phyloP scores from a whole-genome alignment of 441 rosid species.

The Biscutella laevigata region DNA sequence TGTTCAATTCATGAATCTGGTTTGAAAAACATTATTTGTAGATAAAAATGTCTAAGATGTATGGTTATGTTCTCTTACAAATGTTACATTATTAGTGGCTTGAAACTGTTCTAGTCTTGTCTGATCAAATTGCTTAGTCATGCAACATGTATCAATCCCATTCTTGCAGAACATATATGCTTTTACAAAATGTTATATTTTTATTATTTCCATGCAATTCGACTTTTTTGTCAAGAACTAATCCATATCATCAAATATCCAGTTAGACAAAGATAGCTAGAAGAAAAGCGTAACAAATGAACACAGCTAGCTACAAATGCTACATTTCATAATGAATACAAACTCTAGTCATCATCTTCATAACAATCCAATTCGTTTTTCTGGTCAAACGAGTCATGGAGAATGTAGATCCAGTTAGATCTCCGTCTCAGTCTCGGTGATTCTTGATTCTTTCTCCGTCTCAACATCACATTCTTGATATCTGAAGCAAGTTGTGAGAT shows the following conservation, averaged over 20 bases:
- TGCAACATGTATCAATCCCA: background rate
- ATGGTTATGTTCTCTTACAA: slow-evolving; percentile 14
- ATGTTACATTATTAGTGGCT: slow-evolving; percentile 22
- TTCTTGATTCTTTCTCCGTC: slow-evolving; percentile 15
- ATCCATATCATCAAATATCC: slow-evolving; percentile 9
- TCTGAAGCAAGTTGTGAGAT: slow-evolving; percentile 65
- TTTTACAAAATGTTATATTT: slow-evolving; percentile 9
- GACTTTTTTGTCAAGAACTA: background rate
- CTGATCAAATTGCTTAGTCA: slow-evolving; percentile 4
- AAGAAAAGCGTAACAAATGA: slow-evolving; percentile 6
- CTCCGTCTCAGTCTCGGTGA: slow-evolving; percentile 23
- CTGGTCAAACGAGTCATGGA: slow-evolving; percentile 20
- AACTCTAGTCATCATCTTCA: slow-evolving; percentile 22
- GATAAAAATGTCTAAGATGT: slow-evolving; percentile 30
- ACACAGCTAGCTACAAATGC: slow-evolving; percentile 19
- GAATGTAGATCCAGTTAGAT: slow-evolving; percentile 17
- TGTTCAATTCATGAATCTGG: slow-evolving; percentile 25
- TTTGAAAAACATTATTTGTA: slow-evolving; percentile 43
- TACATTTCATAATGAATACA: slow-evolving; percentile 12
- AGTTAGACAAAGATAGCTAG: slow-evolving; percentile 28
- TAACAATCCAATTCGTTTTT: background rate
- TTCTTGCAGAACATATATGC: background rate
- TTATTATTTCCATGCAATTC: slow-evolving; percentile 15
- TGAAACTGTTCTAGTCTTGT: slow-evolving; percentile 15
- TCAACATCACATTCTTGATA: slow-evolving; percentile 48